phyloP scores from a whole-genome alignment of 768 basidiomycete species.

The Nidularia sp. region DNA sequence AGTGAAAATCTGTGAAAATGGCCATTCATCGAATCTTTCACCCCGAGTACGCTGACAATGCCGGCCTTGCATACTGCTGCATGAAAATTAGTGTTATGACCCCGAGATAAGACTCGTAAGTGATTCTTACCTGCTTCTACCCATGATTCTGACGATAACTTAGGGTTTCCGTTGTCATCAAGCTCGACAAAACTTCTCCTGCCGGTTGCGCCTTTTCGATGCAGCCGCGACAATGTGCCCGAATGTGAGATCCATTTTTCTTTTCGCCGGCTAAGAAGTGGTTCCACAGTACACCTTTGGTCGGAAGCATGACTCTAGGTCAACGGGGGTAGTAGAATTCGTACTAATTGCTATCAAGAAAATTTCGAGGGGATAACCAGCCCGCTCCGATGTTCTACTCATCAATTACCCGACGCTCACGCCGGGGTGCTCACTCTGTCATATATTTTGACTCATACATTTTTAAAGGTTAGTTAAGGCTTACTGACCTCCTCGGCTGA shows the following conservation, averaged over 20 bases:
- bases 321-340: not conserved
- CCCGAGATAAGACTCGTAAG: not conserved
- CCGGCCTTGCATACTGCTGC: not conserved
- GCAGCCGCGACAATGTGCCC: no score
- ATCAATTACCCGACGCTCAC: no score
- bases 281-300: not conserved
- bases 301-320: not conserved
- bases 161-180: no score
- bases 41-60: slow-evolving; percentile 4
- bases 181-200: no score
- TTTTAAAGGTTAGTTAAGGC: not conserved
- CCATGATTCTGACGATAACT: no score
- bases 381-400: no score
- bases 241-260: no score
- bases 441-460: not conserved
- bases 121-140: not conserved
- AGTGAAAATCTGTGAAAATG: not conserved
- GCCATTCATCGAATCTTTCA: slow-evolving; percentile 10
- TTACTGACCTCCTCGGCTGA: not conserved
- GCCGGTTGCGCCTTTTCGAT: no score
- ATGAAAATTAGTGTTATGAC: not conserved
- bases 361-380: not conserved
- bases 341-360: not conserved
- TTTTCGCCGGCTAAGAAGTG: no score
- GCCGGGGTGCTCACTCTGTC: not conserved